These are phyloP conservation scores for Cytospora piceae DNA, from an alignment of 2,329 filamentous ascomycete genomes.

Conservation along the genomic window DNA sequence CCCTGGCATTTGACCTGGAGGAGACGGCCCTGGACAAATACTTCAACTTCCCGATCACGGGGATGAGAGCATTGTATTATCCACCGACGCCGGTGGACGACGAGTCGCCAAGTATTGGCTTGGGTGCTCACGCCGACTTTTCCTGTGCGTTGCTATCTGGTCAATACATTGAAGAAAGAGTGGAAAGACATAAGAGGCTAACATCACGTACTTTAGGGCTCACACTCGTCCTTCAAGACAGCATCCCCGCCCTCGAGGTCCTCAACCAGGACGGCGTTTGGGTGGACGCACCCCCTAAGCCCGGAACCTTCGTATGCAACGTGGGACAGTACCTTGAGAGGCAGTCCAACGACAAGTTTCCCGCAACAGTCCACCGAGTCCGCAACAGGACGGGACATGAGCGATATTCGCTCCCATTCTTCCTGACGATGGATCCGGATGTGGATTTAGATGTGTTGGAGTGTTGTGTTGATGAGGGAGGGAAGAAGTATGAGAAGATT, in stretches of 20 bases:
- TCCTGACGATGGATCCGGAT: conserved; percentile 37
- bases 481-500: conserved; percentile 35
- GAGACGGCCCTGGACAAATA: conserved; percentile 44
- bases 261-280: conserved; percentile 46
- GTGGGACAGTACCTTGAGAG: conserved; percentile 46
- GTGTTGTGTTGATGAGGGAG: conserved; percentile 32
- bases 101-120: conserved; percentile 37
- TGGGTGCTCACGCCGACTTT: conserved; percentile 48
- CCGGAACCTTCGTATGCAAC: conserved; percentile 45
- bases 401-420: conserved; percentile 47
- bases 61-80: conserved; percentile 46
- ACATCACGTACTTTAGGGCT: conserved; percentile 34
- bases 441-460: conserved; percentile 35
- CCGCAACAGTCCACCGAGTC: conserved; percentile 46
- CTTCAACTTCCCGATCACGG: conserved; percentile 46
- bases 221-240: conserved; percentile 43
- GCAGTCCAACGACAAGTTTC: conserved; percentile 45
- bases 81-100: conserved; percentile 40
- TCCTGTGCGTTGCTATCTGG: conserved; percentile 36
- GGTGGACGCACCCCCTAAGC: conserved; percentile 43
- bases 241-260: conserved; percentile 42
- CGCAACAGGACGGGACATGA: conserved; percentile 43
- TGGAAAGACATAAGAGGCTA: background rate
- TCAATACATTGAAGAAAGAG: background rate
- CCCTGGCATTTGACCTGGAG: conserved; percentile 45